Conservation (phyloP, 257 asterid genomes). For the Solanum piurae region DNA sequence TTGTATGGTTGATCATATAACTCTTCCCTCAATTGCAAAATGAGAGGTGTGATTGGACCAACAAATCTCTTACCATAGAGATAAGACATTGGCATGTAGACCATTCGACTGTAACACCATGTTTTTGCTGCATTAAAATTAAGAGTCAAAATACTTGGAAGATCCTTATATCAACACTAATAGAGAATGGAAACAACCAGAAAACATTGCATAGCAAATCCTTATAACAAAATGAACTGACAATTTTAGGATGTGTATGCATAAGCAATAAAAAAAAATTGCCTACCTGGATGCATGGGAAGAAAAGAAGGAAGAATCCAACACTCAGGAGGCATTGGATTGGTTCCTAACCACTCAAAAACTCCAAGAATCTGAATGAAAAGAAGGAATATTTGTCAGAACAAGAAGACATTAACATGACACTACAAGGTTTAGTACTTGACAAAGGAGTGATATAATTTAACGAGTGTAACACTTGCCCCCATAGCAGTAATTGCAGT, state of each 20-base stretch:
- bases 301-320: constrained; percentile 70
- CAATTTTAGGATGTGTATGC: background rate
- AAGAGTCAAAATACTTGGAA: background rate
- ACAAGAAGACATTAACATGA: background rate
- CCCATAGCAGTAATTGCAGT: background rate
- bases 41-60: constrained; percentile 59
- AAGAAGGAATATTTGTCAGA: background rate
- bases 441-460: background rate
- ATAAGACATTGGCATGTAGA: constrained; percentile 78
- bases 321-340: constrained; percentile 84
- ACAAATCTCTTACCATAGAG: constrained; percentile 65
- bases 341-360: constrained; percentile 61
- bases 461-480: too few relatives aligned
- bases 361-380: constrained; percentile 44
- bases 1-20: constrained; percentile 49
- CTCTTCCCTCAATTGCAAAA: constrained; percentile 49
- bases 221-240: background rate
- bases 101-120: constrained; percentile 72
- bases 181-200: background rate
- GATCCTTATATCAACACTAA: background rate
- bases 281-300: constrained; percentile 66
- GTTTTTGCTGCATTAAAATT: constrained; percentile 40
- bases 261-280: background rate
- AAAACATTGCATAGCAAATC: background rate
- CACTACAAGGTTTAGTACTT: background rate